phyloP scores from a whole-genome alignment of 192 early-diverging fungal genomes.

The Borealophlyctis nickersoniae region DNA sequence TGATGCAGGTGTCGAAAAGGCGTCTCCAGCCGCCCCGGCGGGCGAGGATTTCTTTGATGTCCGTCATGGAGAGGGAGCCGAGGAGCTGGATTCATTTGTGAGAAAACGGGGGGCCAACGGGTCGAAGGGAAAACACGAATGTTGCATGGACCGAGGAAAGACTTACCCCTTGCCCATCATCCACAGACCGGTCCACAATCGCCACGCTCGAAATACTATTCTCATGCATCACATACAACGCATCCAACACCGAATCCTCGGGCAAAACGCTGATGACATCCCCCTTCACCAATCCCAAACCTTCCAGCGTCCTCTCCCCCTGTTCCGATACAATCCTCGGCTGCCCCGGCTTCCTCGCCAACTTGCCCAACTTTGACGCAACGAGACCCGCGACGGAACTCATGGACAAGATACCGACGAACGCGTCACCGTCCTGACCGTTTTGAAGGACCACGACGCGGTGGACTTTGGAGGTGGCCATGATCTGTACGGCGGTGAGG shows the following conservation, averaged over 20 bases:
- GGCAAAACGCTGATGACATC: slow-evolving; percentile 34
- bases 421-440: slow-evolving; percentile 16
- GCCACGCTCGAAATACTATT: slow-evolving; percentile 45
- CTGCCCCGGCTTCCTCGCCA: slow-evolving; percentile 7
- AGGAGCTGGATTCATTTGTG: slow-evolving; percentile 17
- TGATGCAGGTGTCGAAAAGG: slow-evolving; percentile 34
- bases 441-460: slow-evolving; percentile 44
- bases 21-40: slow-evolving; percentile 37
- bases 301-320: slow-evolving; percentile 38
- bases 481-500: slow-evolving; percentile 37
- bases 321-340: slow-evolving; percentile 18
- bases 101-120: no score
- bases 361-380: slow-evolving; percentile 40
- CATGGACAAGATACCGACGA: slow-evolving; percentile 48
- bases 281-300: slow-evolving; percentile 37
- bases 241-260: slow-evolving; percentile 44
- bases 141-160: no score
- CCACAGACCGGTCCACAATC: slow-evolving; percentile 34
- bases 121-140: neutral
- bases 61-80: slow-evolving; percentile 43
- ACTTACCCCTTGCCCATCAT: neutral
- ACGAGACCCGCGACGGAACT: slow-evolving; percentile 34
- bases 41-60: slow-evolving; percentile 49
- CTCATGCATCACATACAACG: slow-evolving; percentile 48
- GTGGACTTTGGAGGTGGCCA: slow-evolving; percentile 31